Evolutionary conservation across 768 basidiomycete species (phyloP).

Genomic region (Imleria badia): DNA sequence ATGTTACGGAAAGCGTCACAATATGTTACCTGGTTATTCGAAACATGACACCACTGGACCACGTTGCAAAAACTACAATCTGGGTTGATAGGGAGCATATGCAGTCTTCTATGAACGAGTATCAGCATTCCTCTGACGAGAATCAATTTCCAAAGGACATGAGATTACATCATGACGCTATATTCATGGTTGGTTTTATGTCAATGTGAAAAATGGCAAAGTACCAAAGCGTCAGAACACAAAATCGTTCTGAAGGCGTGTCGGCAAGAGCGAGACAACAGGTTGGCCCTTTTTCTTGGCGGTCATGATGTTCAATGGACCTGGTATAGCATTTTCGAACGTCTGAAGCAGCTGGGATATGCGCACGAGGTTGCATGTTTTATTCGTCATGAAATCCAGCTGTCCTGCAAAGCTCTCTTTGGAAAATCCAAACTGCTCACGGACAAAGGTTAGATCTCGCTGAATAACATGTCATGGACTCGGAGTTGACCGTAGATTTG

Average conservation of each 20-base stretch:
- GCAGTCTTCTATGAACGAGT: not conserved
- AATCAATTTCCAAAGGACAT: not conserved
- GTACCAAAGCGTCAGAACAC: no score
- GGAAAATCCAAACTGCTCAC: not conserved
- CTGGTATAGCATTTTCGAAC: not conserved
- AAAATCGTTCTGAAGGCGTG: no score
- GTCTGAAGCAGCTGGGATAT: not conserved
- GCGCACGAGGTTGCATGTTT: not conserved
- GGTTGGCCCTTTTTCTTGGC: not conserved
- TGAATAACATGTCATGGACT: not conserved
- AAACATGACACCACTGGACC: not conserved
- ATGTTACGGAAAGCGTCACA: not conserved
- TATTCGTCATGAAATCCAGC: not conserved
- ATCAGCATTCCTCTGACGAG: not conserved
- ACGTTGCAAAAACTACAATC: not conserved
- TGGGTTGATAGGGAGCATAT: not conserved
- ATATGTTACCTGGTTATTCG: not conserved
- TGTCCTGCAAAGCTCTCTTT: not conserved
- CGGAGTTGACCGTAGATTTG: not conserved
- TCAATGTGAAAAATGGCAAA: not conserved
- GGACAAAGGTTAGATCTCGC: not conserved
- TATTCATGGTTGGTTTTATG: not conserved
- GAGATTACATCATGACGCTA: not conserved
- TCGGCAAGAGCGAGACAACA: not conserved
- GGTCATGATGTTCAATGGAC: not conserved